phyloP scores from a whole-genome alignment of 441 rosid genomes.

The Jatropha podagrica region DNA sequence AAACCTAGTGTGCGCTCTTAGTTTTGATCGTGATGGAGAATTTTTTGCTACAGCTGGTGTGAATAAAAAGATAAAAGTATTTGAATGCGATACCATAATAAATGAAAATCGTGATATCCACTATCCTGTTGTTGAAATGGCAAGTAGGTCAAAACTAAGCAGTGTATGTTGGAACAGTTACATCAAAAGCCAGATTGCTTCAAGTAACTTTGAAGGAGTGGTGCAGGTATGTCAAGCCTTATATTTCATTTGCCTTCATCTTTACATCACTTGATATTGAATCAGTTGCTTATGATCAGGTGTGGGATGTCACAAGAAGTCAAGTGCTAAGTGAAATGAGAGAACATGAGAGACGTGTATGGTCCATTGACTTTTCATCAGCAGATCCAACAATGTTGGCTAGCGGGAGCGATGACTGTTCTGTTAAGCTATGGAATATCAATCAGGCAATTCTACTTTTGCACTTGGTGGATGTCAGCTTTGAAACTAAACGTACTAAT shows the following conservation, averaged over 20 bases:
- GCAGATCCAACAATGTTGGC: constrained; percentile 88
- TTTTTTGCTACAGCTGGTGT: constrained; percentile 92
- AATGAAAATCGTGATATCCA: constrained; percentile 74
- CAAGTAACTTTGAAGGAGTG: constrained; percentile 95
- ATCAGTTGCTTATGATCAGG: constrained; percentile 38
- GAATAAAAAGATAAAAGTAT: constrained; percentile 91
- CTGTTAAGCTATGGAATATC: constrained; percentile 97
- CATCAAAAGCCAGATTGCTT: constrained; percentile 89
- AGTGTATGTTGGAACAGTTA: constrained; percentile 90
- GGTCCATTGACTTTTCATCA: constrained; percentile 89
- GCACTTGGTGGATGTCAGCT: constrained; percentile 83
- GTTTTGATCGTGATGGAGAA: constrained; percentile 94
- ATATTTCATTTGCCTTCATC: constrained; percentile 10
- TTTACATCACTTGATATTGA: constrained; percentile 1
- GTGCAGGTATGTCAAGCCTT: constrained; percentile 65
- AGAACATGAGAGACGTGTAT: constrained; percentile 89
- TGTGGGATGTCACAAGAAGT: constrained; percentile 89
- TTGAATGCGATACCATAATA: constrained; percentile 70
- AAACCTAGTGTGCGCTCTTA: constrained; percentile 88
- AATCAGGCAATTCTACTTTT: constrained; percentile 96
- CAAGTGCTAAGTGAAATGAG: constrained; percentile 68
- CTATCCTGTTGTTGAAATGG: constrained; percentile 96
- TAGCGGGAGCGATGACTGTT: constrained; percentile 95
- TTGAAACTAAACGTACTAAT: constrained; percentile 66
- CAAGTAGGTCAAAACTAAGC: constrained; percentile 79